Conservation (phyloP, 495 filamentous ascomycete genomes). For the Neurospora sp. region DNA sequence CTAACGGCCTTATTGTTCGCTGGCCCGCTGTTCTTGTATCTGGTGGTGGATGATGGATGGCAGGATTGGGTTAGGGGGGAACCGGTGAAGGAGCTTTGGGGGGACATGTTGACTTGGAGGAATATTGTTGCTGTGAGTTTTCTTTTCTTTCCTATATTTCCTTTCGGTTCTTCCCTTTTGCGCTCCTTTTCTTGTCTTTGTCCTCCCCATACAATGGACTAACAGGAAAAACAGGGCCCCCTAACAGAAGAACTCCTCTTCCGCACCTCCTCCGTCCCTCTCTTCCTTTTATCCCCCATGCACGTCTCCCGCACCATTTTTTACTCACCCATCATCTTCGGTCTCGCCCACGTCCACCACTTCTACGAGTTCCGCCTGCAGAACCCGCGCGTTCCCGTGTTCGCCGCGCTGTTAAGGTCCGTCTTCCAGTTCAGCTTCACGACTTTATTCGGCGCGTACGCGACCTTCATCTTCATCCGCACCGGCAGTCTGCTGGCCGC, state of each 20-base stretch:
- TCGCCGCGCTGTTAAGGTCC: conserved; percentile 54
- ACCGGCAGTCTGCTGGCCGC: conserved; percentile 69
- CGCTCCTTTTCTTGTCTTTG: too few species aligned
- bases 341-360: conserved; percentile 90
- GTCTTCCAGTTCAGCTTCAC: conserved; percentile 87
- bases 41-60: conserved; percentile 64
- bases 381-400: conserved; percentile 56
- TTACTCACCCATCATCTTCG: conserved; percentile 80
- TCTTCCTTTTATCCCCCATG: conserved; percentile 64
- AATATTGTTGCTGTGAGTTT: conserved; percentile 43
- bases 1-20: conserved; percentile 73
- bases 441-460: conserved; percentile 84
- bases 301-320: conserved; percentile 55
- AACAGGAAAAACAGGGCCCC: conserved; percentile 50
- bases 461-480: conserved; percentile 80
- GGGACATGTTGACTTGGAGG: conserved; percentile 44
- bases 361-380: conserved; percentile 87
- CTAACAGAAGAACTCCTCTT: conserved; percentile 91
- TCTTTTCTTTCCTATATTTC: background rate
- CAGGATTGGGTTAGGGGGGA: conserved; percentile 44
- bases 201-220: background rate
- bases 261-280: conserved; percentile 70
- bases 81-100: conserved; percentile 20
- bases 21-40: conserved; percentile 71
- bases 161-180: too few species aligned